phyloP scores from a whole-genome alignment of 192 early-diverging fungal genomes.

The Podila minutissima region DNA sequence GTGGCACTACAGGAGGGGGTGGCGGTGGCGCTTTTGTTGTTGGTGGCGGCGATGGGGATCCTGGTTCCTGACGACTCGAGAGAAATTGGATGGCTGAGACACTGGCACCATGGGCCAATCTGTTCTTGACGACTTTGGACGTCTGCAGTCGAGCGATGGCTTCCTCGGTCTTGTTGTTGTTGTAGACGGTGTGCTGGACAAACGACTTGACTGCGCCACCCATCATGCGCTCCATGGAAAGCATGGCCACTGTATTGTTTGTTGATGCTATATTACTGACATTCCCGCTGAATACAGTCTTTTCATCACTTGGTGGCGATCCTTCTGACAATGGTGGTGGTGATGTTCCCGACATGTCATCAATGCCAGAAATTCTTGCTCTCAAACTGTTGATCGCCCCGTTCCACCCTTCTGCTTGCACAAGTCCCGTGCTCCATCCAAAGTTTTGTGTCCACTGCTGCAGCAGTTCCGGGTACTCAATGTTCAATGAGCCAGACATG shows the following conservation, averaged over 20 bases:
- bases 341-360: background rate
- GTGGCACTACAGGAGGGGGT: background rate
- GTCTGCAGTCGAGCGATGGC: background rate
- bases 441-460: constrained; percentile 50
- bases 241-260: background rate
- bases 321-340: background rate
- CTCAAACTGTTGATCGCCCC: constrained; percentile 26
- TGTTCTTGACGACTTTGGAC: background rate
- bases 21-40: background rate
- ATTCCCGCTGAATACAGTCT: constrained; percentile 2
- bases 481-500: constrained; percentile 36
- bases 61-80: background rate
- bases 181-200: constrained; percentile 3
- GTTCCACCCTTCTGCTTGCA: constrained; percentile 18
- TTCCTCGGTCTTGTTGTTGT: background rate
- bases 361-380: background rate
- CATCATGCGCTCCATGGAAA: constrained; percentile 16
- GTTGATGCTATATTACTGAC: background rate
- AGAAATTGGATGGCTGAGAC: background rate
- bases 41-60: background rate
- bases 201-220: constrained; percentile 4
- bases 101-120: background rate
- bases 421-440: constrained; percentile 51
- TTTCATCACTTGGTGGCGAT: background rate
- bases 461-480: constrained; percentile 39